Evolutionary conservation across 2,329 filamentous ascomycete species (phyloP).

Genomic region (Sclerotinia borealis): DNA sequence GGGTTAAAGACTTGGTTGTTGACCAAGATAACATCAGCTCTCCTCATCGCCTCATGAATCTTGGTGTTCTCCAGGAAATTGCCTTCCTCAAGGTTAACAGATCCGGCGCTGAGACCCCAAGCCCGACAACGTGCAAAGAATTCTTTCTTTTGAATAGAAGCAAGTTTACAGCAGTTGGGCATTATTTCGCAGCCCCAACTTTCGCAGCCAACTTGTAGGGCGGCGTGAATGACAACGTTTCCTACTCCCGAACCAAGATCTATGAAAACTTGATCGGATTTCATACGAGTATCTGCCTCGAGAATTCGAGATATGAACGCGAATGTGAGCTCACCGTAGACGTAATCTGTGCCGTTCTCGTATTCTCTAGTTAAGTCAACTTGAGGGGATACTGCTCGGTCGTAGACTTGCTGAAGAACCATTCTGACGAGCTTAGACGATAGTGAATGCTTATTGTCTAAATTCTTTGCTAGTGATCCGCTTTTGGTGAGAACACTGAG

Average conservation of each 20-base stretch:
- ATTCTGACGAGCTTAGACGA: conserved; percentile 69
- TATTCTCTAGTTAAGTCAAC: conserved; percentile 81
- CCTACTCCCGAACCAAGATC: conserved; percentile 94
- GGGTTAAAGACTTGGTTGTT: conserved; percentile 97
- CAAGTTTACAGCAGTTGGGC: conserved; percentile 80
- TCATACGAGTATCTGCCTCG: conserved; percentile 61
- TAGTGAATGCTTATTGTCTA: conserved; percentile 63
- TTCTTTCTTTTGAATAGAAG: conserved; percentile 72
- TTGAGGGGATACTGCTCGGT: conserved; percentile 83
- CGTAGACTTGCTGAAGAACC: conserved; percentile 82
- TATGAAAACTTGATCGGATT: conserved; percentile 80
- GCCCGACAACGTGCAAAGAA: conserved; percentile 79
- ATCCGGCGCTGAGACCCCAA: conserved; percentile 79
- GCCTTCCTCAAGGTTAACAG: conserved; percentile 72
- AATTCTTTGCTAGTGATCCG: conserved; percentile 65
- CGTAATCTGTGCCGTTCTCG: conserved; percentile 83
- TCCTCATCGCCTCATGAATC: conserved; percentile 68
- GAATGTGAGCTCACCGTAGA: conserved; percentile 88
- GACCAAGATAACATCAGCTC: conserved; percentile 91
- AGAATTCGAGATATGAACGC: conserved; percentile 81
- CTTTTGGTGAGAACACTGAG: conserved; percentile 60
- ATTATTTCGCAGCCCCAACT: conserved; percentile 97
- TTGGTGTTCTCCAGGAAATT: conserved; percentile 72
- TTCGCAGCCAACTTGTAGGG: conserved; percentile 86
- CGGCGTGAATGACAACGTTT: conserved; percentile 91